Evolutionary conservation across 2,329 filamentous ascomycete species (phyloP), one percentile per base, ranked within the genome.

Genomic region (Pseudocercospora pini-densiflorae): DNA sequence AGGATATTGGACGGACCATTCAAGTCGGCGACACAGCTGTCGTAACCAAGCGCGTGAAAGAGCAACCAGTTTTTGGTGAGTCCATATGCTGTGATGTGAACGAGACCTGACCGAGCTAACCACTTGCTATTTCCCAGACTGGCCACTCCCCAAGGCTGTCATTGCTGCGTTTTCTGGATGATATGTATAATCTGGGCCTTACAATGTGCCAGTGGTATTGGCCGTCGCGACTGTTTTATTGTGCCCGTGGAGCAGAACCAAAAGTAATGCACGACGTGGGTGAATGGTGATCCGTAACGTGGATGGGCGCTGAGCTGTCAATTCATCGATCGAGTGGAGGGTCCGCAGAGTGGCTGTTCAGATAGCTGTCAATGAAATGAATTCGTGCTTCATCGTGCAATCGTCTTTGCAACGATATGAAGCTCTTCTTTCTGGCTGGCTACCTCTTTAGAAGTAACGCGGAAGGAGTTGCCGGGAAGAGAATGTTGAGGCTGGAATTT

Each of bases 1-100:
- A 60, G 45, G 69, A 69, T 64, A 66, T 70, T n/a, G 74, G 73
- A 3, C 65, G 68, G 59, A 65, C 53, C 16, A 63, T 78, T 24
- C 72, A 66, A 51, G 77, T 83, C 16, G 80, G 80, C 0, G 80
- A 82, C 62, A 71, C 76, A 45, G 80, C 80, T 2, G 73, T 72
- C 19, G 76, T 83, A 4, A 73, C 71, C 0, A 76, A 75, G 70
- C 68, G 77, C 10, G 82, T 81, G 64, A 68, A 72, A 19, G 76
- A 80, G 58, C 67, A 76, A 63, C 81, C 79, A 0, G 71, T 72
- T 10, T 82, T 79, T 69, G 79, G 81, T 82, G 72, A 76, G 79
- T 70, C 31, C 9, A 33, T 1, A 10, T 12, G 10, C 10, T 10
- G 6, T 31, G 29, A 33, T 33, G 31, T 33, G 31, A 33, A 4